Base-by-base conservation (phyloP, 129 eudicot genomes). In the Kitagawia praeruptora region DNA sequence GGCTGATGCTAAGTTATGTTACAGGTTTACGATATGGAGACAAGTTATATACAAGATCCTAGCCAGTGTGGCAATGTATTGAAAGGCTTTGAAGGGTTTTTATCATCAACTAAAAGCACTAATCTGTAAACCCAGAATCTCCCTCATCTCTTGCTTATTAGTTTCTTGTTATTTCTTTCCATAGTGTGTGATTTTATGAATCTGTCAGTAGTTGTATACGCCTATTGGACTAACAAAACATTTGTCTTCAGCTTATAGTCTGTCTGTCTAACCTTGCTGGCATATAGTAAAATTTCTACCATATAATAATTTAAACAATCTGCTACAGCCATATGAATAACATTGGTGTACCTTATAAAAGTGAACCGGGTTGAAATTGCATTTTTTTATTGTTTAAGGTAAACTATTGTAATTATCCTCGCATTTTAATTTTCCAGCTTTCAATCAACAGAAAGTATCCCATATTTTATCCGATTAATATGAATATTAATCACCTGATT, bases 11-110 rank as follows among this genome's bases (percentile, higher is more conserved):
- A n/a, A n/a, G n/a, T n/a, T n/a, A n/a, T n/a, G n/a, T n/a, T n/a
- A n/a, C n/a, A n/a, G n/a, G n/a, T n/a, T n/a, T n/a, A n/a, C n/a
- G n/a, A n/a, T n/a, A n/a, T n/a, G n/a, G n/a, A n/a, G n/a, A n/a
- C n/a, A n/a, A n/a, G n/a, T n/a, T n/a, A n/a, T n/a, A n/a, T n/a
- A n/a, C n/a, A n/a, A n/a, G n/a, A n/a, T n/a, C n/a, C n/a, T n/a
- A n/a, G n/a, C n/a, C n/a, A n/a, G 85, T 87, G 92, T 86, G 98
- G 98, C 80, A 91, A 92, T 85, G 97, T 94, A 23, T 87, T 94
- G 92, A 94, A 94, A 87, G 98, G 98, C 54, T 94, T 85, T 76
- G 98, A 94, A 81, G 96, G 97, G 83, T 94, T 85, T 82, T 76
- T 94, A 78, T 89, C 96, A n/a, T 83, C 97, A 42, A 85, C 97